Evolutionary conservation across 2,329 filamentous ascomycete genomes (phyloP).

Genomic region (Fusarium pseudocircinatum): DNA sequence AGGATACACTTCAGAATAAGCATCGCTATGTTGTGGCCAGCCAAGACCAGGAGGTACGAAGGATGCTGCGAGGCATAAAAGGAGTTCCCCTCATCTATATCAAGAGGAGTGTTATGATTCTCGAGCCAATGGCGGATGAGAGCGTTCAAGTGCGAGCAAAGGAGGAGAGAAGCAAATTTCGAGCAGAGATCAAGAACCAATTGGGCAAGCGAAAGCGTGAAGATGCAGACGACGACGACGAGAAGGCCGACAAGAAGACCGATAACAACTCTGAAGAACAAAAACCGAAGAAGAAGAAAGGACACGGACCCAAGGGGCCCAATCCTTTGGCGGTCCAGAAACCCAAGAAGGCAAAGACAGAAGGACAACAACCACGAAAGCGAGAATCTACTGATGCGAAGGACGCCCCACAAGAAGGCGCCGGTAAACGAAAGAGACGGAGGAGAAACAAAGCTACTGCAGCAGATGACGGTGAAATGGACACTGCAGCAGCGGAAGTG

Average conservation of each 20-base stretch:
- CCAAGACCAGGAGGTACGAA: slow-evolving; percentile 73
- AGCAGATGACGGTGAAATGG: slow-evolving; percentile 24
- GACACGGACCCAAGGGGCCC: slow-evolving; percentile 71
- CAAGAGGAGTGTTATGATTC: slow-evolving; percentile 76
- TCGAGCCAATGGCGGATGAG: slow-evolving; percentile 76
- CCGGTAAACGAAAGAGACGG: slow-evolving; percentile 46
- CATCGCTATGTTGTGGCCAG: slow-evolving; percentile 82
- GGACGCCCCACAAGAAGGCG: slow-evolving; percentile 36
- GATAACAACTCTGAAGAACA: slow-evolving; percentile 16
- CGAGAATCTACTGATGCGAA: slow-evolving; percentile 46
- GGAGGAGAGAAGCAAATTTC: slow-evolving; percentile 80
- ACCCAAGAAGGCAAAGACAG: slow-evolving; percentile 62
- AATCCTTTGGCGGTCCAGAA: slow-evolving; percentile 79
- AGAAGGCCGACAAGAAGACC: slow-evolving; percentile 26
- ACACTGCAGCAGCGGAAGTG: slow-evolving; percentile 4
- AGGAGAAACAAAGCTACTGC: slow-evolving; percentile 44
- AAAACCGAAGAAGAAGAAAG: slow-evolving; percentile 65
- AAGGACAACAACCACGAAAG: slow-evolving; percentile 45
- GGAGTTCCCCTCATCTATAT: slow-evolving; percentile 84
- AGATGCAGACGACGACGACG: slow-evolving; percentile 52
- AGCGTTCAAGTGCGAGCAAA: slow-evolving; percentile 70
- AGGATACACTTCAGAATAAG: slow-evolving; percentile 76
- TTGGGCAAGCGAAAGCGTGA: slow-evolving; percentile 62
- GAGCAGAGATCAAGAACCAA: slow-evolving; percentile 69
- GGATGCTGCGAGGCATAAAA: slow-evolving; percentile 70